Percentiles rank a stretch among this genome's conserved stretches.
Conservation (phyloP, 2,329 filamentous ascomycete genomes). For the Sodiomyces alkalinus region DNA sequence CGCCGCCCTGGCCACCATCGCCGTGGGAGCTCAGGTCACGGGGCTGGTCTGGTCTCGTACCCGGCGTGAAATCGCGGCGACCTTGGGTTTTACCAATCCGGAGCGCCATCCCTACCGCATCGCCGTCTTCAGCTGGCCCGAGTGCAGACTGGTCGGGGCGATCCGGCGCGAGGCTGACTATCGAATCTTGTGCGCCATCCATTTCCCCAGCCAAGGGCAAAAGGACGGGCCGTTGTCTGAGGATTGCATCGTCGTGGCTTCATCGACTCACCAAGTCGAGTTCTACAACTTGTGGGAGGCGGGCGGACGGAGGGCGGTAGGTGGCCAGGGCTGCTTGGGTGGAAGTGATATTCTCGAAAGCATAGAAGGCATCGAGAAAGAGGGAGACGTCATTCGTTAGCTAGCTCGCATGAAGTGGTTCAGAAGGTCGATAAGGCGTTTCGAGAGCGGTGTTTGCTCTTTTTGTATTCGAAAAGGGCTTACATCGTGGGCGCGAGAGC, state of each 20-base stretch:
- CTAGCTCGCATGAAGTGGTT: no score
- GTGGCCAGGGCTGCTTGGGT: constrained; percentile 48
- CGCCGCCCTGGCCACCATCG: constrained; percentile 73
- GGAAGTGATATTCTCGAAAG: constrained; percentile 77
- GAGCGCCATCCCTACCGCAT: constrained; percentile 82
- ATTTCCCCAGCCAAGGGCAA: constrained; percentile 47
- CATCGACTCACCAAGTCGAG: constrained; percentile 82
- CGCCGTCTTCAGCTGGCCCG: constrained; percentile 89
- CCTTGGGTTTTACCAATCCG: constrained; percentile 85
- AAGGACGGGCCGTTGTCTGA: constrained; percentile 15
- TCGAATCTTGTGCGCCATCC: constrained; percentile 73
- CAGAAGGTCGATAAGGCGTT: no score
- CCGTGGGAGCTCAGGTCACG: constrained; percentile 86
- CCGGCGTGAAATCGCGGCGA: constrained; percentile 76
- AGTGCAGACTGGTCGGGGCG: constrained; percentile 69
- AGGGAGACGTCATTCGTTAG: constrained; percentile 56
- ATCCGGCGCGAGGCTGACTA: constrained; percentile 73
- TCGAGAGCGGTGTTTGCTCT: no score
- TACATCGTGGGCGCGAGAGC: no score
- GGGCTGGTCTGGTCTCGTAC: constrained; percentile 81
- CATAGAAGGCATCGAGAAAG: constrained; percentile 64
- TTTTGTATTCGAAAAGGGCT: no score
- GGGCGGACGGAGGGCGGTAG: constrained; percentile 34
- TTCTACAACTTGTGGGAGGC: constrained; percentile 92
- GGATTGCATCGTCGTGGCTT: constrained; percentile 72